Evolutionary conservation across 768 basidiomycete genomes (phyloP), one percentile per base, ranked within the genome.

Genomic region (Serendipita sp.): DNA sequence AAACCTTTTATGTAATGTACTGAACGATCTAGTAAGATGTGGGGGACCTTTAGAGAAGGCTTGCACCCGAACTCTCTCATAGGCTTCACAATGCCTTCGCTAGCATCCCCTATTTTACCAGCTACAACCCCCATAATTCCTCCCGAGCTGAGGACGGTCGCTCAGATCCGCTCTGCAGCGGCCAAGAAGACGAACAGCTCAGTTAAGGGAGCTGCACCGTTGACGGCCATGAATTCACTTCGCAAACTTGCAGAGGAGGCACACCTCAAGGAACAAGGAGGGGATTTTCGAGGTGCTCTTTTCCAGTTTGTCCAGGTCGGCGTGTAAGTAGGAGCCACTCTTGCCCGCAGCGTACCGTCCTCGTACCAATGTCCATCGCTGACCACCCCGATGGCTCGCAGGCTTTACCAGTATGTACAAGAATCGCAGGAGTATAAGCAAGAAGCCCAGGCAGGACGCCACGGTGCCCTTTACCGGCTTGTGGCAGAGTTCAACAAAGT

Each of bases 251-350:
- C 56, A n/a, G 56, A 60, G 35, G 56, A 60, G 37, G 56, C 56
- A n/a, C 56, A 60, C 34, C n/a, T 60, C 28, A 60, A 60, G 56
- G 56, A 60, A n/a, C 30, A 32, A 34, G 16, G 35, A 35, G 56
- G 56, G 10, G 56, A 60, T 38, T 18, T 60, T n/a, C 28, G 56
- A 32, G 56, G 56, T 35, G 56, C 56, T 28, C 56, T 60, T 38
- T 60, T 60, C 35, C 56, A 60, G 56, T 60, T 60, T 18, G 56
- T 60, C 56, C 56, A 60, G n/a, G 56, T 60, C n/a, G 56, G 56
- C 56, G 56, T 60, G 56, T 60, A 60, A 16, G 56, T 60, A n/a
- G 16, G 34, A 38, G 56, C 56, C 56, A 60, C 56, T 35, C 16
- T 16, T n/a, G 28, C 35, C 56, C 18, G 56, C 56, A 60, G 56